phyloP scores from a whole-genome alignment of 2,329 filamentous ascomycete genomes.

The Penicillium sp. region DNA sequence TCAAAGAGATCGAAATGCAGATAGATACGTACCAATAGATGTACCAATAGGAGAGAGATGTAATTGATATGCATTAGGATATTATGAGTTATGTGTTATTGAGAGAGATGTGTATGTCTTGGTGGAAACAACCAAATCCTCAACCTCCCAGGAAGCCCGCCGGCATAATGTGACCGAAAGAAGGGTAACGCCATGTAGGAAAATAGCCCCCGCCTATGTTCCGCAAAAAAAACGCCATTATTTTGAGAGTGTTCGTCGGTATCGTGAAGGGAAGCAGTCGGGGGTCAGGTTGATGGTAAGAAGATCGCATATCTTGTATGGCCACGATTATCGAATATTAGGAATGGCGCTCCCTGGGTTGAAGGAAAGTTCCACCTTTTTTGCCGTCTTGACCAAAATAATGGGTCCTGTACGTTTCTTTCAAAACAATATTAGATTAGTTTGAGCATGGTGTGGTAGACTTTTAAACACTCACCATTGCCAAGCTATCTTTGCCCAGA shows the following conservation, averaged over 20 bases:
- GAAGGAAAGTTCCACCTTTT: neutral
- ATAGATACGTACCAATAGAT: neutral
- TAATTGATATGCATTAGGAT: neutral
- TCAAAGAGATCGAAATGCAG: neutral
- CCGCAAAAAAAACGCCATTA: neutral
- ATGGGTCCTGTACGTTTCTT: neutral
- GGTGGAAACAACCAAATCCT: neutral
- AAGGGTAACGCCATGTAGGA: neutral
- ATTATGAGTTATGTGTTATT: neutral
- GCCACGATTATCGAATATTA: neutral
- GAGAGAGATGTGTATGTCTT: neutral
- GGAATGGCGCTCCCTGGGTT: neutral
- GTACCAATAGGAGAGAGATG: neutral
- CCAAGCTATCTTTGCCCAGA: slow-evolving; percentile 14
- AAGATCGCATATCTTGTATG: neutral
- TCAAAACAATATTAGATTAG: neutral
- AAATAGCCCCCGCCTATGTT: neutral
- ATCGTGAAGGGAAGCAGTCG: neutral
- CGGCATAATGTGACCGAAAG: neutral
- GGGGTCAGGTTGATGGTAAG: neutral
- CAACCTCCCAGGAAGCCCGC: neutral
- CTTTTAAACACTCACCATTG: neutral
- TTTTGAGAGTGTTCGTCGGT: neutral
- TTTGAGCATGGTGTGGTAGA: neutral
- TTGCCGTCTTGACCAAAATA: neutral